Conservation (phyloP, 2,329 filamentous ascomycete species). For the Trichoderma semiorbis region DNA sequence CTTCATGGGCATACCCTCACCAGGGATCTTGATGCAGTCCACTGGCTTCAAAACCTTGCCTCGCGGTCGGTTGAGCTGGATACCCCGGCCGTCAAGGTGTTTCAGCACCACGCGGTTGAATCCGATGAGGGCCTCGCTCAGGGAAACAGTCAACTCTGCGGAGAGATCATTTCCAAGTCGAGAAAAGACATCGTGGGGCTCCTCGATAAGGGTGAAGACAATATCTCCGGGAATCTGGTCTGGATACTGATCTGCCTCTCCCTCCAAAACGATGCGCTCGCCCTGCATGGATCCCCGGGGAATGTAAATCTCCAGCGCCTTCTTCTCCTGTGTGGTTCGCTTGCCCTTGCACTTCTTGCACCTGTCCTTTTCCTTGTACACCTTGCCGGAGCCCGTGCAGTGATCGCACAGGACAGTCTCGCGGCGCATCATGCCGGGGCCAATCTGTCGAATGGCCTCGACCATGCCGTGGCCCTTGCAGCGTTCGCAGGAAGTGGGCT, state of each 20-base stretch:
- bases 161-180: conserved; percentile 81
- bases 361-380: conserved; percentile 93
- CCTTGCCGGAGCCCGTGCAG: conserved; percentile 79
- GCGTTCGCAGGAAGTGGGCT: conserved; percentile 74
- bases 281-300: conserved; percentile 82
- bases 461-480: conserved; percentile 79
- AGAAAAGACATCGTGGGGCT: conserved; percentile 75
- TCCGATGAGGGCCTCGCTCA: conserved; percentile 80
- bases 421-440: conserved; percentile 80
- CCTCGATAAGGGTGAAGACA: conserved; percentile 81
- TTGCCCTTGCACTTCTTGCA: conserved; percentile 99
- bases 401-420: conserved; percentile 75
- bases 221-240: conserved; percentile 90
- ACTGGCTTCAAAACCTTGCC: conserved; percentile 80
- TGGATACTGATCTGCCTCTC: conserved; percentile 89
- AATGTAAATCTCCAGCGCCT: conserved; percentile 94
- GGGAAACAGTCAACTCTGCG: conserved; percentile 73
- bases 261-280: conserved; percentile 84
- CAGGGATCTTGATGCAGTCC: conserved; percentile 78
- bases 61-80: conserved; percentile 73
- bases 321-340: conserved; percentile 80
- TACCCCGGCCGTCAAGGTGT: conserved; percentile 90
- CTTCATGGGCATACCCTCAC: conserved; percentile 95
- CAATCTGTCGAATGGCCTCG: conserved; percentile 76
- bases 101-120: conserved; percentile 88